Evolutionary conservation across 2,329 filamentous ascomycete species (phyloP), one percentile per base, ranked within the genome.

Genomic region (Cladosporium sp.): DNA sequence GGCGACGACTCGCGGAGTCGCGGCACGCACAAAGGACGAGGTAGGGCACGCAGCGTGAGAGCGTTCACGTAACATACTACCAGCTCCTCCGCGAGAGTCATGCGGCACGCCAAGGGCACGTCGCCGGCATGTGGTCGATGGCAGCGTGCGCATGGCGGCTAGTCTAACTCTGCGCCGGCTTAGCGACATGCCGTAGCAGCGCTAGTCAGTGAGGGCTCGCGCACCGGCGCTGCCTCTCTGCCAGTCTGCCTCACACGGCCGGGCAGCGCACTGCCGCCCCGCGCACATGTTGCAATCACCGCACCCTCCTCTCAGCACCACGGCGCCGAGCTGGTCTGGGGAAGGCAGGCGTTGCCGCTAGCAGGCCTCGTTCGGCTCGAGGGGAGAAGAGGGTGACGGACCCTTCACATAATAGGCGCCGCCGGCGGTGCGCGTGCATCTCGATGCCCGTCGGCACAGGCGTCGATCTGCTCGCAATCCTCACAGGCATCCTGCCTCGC

Each of bases 331-430:
- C 17, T 55, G 39, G 52, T 55, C 52, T 55, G 52, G 52, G 52
- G 54, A 56, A 56, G 6, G 20, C 34, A 56, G 30, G 54, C 42
- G 34, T 34, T 17, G 34, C 42, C 42, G 42, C 42, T 56, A 56
- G 54, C 54, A 56, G 42, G 54, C 54, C 39, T 49, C 20, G 49
- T 51, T 34, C 49, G 49, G 34, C 28, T 51, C 49, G 49, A n/a
- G 17, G 34, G 19, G 17, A 12, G 17, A n/a, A 12, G 36, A n/a
- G n/a, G n/a, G n/a, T n/a, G n/a, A n/a, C n/a, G n/a, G 25, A 25
- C 36, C 30, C 54, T 45, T 56, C 54, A 37, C 40, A 37, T 45
- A 30, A 17, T 40, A 38, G 34, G 37, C 22, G 19, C 36, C 3
- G 50, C 34, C 50, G 50, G 22, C 50, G n/a, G n/a, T n/a, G n/a